phyloP scores from a whole-genome alignment of 2,329 filamentous ascomycete species.

The Trichophyton verrucosum region DNA sequence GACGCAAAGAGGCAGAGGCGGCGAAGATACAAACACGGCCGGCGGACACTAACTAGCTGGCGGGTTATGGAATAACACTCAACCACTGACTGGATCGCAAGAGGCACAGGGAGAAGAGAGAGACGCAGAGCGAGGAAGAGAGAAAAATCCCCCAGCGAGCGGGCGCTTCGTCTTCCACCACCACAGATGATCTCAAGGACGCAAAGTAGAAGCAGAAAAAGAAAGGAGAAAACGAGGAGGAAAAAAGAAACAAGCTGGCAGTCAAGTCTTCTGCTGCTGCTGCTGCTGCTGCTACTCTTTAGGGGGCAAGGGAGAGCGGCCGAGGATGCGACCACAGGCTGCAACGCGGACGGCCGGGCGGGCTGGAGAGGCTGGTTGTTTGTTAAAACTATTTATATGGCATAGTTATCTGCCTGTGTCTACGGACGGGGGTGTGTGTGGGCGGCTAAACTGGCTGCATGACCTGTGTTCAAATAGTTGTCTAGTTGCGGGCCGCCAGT shows the following conservation, averaged over 20 bases:
- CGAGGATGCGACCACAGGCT: conserved; percentile 2
- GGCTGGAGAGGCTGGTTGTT: neutral
- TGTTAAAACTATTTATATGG: neutral
- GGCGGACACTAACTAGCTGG: no score
- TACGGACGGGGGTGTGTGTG: no score
- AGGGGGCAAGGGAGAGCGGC: neutral
- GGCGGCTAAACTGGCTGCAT: no score
- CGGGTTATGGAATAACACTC: neutral
- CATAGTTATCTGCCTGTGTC: no score
- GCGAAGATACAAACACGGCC: no score
- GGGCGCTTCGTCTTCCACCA: neutral
- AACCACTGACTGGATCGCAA: neutral
- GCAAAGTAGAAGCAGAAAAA: neutral
- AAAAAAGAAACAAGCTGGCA: neutral
- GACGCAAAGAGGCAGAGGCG: no score
- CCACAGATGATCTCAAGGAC: neutral
- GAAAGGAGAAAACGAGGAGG: neutral
- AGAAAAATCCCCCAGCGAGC: neutral
- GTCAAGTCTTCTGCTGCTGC: neutral
- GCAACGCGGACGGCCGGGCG: neutral
- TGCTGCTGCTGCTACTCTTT: neutral
- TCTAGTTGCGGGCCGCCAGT: no score
- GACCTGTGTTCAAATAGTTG: no score
- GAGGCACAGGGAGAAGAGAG: neutral
- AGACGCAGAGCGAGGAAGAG: neutral